Evolutionary conservation across 805 yeast species (phyloP).

Genomic region (Metschnikowia dekortorum): DNA sequence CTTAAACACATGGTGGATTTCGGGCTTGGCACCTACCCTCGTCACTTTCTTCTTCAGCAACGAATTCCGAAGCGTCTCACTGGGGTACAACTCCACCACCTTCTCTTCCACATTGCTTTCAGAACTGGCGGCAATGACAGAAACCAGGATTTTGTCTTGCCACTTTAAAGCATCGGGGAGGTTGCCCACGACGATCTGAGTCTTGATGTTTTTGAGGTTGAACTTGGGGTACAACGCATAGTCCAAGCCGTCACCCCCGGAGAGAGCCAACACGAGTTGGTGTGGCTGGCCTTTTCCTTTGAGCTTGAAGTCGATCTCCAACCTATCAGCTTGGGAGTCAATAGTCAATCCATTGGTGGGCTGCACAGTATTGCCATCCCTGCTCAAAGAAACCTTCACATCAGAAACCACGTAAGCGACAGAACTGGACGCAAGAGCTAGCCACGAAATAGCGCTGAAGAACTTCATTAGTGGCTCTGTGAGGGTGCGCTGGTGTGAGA

Average conservation of each 20-base stretch:
- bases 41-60: slow-evolving; percentile 22
- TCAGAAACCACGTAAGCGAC: slow-evolving; percentile 26
- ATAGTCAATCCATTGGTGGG: slow-evolving; percentile 27
- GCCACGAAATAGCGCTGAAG: slow-evolving; percentile 14
- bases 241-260: slow-evolving; percentile 28
- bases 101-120: slow-evolving; percentile 13
- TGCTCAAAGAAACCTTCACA: slow-evolving; percentile 28
- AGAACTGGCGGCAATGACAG: slow-evolving; percentile 29
- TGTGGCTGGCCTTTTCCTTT: slow-evolving; percentile 27
- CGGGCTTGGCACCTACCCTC: slow-evolving; percentile 51
- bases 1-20: slow-evolving; percentile 61
- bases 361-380: slow-evolving; percentile 21
- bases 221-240: slow-evolving; percentile 30
- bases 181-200: slow-evolving; percentile 23
- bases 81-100: slow-evolving; percentile 31
- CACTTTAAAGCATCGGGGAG: slow-evolving; percentile 35
- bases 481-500: not conserved
- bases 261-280: slow-evolving; percentile 30
- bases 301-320: slow-evolving; percentile 26
- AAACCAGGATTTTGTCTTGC: slow-evolving; percentile 28
- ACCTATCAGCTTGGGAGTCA: slow-evolving; percentile 28
- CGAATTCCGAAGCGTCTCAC: slow-evolving; percentile 22
- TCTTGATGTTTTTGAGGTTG: slow-evolving; percentile 17
- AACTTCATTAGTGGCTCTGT: slow-evolving; percentile 19
- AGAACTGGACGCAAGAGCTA: slow-evolving; percentile 18